Evolutionary conservation across 139 green algal genomes (phyloP).

Genomic region (Eudorina sp.): DNA sequence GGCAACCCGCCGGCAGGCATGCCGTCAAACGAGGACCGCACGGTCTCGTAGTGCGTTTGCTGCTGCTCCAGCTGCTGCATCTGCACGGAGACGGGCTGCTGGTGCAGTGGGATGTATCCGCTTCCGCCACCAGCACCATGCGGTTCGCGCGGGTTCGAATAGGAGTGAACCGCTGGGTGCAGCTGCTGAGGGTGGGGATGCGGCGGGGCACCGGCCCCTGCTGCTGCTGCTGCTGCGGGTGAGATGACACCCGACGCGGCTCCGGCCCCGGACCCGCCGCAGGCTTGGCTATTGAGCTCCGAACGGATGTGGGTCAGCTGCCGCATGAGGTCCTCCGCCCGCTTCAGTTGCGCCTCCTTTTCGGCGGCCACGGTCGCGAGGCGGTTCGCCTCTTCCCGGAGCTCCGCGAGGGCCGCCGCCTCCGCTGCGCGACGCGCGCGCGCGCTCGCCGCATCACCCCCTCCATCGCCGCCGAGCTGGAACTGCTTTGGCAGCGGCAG

Average conservation of each 20-base stretch:
- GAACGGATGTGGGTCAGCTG: background rate
- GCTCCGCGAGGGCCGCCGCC: background rate
- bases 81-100: background rate
- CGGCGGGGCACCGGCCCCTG: background rate
- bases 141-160: background rate
- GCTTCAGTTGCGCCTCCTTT: background rate
- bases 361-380: background rate
- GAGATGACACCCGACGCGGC: no score
- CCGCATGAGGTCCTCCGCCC: background rate
- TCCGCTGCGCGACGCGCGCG: background rate
- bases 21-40: no score
- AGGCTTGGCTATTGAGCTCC: no score
- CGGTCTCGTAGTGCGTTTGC: no score
- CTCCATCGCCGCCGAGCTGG: background rate
- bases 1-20: background rate
- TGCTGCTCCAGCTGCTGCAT: background rate
- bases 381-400: background rate
- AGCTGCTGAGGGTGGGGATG: no score
- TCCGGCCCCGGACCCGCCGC: no score
- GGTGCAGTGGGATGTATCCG: background rate
- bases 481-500: constrained; percentile 8
- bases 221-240: background rate
- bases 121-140: background rate
- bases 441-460: no score
- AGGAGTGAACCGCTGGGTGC: background rate